Evolutionary conservation across 108 stramenopile species (phyloP).

Genomic region (Pseudonitzschia multiseries): DNA sequence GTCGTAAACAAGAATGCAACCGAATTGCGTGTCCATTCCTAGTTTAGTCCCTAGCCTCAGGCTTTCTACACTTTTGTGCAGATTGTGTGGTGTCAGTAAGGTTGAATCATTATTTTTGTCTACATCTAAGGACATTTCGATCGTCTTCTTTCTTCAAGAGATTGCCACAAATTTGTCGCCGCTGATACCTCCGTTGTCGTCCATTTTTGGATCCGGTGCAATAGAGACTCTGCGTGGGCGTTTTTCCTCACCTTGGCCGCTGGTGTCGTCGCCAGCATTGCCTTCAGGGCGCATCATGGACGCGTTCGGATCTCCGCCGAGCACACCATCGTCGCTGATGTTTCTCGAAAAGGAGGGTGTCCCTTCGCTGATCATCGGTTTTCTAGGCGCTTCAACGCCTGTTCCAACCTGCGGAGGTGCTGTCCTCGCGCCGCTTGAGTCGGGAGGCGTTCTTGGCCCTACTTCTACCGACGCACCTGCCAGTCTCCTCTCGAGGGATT

Average conservation of each 20-base stretch:
- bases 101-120: no score
- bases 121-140: no score
- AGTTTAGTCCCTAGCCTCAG: no score
- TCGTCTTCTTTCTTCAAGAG: neutral
- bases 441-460: neutral
- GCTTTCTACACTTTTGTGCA: no score
- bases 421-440: neutral
- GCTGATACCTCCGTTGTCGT: slow-evolving; percentile 2
- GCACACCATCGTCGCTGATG: slow-evolving; percentile 5
- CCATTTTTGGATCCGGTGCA: slow-evolving; percentile 1
- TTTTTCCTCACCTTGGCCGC: neutral
- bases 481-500: slow-evolving; percentile 57
- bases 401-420: neutral
- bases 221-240: neutral
- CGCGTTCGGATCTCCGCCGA: neutral
- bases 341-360: neutral
- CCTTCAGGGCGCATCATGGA: slow-evolving; percentile 11
- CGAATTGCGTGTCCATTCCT: no score
- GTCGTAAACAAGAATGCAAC: no score
- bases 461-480: neutral
- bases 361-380: neutral
- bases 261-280: neutral
- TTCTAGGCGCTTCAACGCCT: no score
- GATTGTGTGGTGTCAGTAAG: no score
- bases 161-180: slow-evolving; percentile 10